phyloP scores from a whole-genome alignment of 371 early-diverging fungal species.

The Mucor velutinosus region DNA sequence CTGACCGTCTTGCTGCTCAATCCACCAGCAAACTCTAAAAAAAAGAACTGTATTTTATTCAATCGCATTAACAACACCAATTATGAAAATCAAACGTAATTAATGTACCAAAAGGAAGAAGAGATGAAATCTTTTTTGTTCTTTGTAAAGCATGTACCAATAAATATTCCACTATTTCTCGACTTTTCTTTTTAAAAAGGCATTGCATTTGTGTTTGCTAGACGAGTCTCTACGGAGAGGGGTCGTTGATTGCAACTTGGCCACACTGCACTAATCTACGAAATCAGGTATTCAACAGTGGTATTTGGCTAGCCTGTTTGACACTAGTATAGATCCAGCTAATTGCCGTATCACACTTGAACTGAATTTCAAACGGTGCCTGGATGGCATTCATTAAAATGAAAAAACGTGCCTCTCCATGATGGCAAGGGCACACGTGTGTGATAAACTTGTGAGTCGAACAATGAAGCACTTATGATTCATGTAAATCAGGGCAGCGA shows the following conservation, averaged over 20 bases:
- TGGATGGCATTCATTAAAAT: neutral
- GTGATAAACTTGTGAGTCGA: neutral
- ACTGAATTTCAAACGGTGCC: neutral
- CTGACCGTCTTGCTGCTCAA: constrained; percentile 20
- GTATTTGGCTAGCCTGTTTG: neutral
- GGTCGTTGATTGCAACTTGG: too few relatives aligned
- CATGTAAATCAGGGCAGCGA: neutral
- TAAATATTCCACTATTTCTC: neutral
- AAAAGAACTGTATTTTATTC: constrained; percentile 4
- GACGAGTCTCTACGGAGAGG: too few relatives aligned
- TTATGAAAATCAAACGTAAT: neutral
- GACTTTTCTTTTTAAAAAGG: too few relatives aligned
- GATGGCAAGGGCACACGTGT: neutral
- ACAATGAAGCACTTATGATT: neutral
- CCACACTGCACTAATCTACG: neutral
- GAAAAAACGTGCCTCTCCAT: neutral
- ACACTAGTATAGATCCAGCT: neutral
- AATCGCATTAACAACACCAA: neutral
- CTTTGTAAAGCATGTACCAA: neutral
- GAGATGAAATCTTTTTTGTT: neutral
- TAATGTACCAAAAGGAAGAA: neutral
- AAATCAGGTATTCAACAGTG: too few relatives aligned
- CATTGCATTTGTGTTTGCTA: too few relatives aligned
- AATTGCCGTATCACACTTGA: too few relatives aligned
- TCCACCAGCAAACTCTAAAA: constrained; percentile 14